A percentile compares a stretch with the other conserved stretches of the same genome.
These are phyloP conservation scores for Blechomonas ayalai DNA, from an alignment of 208 protist genomes.

Conservation along the genomic window DNA sequence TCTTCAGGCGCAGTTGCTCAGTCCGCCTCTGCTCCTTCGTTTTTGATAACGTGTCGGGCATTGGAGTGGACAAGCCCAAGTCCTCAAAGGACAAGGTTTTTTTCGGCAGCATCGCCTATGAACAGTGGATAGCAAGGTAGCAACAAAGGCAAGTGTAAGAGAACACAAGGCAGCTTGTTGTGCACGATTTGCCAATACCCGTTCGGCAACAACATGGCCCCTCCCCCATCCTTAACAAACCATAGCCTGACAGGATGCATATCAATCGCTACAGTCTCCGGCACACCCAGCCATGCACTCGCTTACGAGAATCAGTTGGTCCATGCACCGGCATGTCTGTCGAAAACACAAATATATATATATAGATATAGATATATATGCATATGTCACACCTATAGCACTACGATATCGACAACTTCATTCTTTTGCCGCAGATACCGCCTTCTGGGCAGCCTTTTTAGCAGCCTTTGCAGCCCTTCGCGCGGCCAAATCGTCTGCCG, in stretches of 20 bases:
- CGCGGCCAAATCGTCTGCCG: slow-evolving; percentile 74
- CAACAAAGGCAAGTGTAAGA: not conserved
- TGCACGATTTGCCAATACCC: too few species aligned
- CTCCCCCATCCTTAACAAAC: too few species aligned
- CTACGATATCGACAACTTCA: not conserved
- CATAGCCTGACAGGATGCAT: too few species aligned
- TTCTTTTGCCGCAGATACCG: slow-evolving; percentile 1
- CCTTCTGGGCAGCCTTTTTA: slow-evolving; percentile 80
- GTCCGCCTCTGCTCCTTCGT: slow-evolving; percentile 42
- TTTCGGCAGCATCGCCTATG: slow-evolving; percentile 32
- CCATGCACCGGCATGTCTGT: too few species aligned
- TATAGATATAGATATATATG: slow-evolving; percentile 2
- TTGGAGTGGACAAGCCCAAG: slow-evolving; percentile 63
- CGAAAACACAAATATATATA: not conserved
- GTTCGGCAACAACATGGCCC: too few species aligned
- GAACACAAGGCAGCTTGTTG: too few species aligned
- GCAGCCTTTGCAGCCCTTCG: slow-evolving; percentile 80
- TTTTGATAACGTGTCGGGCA: slow-evolving; percentile 53
- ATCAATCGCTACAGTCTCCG: too few species aligned
- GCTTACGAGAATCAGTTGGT: too few species aligned
- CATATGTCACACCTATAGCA: not conserved
- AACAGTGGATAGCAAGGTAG: too few species aligned
- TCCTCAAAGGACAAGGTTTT: slow-evolving; percentile 76
- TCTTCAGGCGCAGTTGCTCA: slow-evolving; percentile 60
- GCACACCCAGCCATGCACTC: too few species aligned